Evolutionary conservation across 306 rosid genomes (phyloP).

Genomic region (Quercus suber): DNA sequence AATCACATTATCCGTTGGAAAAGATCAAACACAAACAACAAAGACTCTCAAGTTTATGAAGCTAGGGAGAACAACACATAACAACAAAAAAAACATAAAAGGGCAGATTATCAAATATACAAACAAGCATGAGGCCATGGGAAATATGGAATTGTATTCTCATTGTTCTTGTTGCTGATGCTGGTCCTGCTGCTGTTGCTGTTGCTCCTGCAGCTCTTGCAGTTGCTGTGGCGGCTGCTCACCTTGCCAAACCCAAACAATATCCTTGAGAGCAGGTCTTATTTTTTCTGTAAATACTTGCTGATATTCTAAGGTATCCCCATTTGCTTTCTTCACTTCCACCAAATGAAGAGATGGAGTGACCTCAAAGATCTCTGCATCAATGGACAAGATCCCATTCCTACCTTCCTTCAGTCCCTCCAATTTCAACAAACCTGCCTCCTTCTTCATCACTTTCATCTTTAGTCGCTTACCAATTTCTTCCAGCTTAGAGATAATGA

Average conservation of each 20-base stretch:
- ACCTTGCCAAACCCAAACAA: constrained; percentile 85
- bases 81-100: background rate
- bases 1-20: background rate
- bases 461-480: constrained; percentile 54
- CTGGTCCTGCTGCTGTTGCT: constrained; percentile 27
- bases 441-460: constrained; percentile 68
- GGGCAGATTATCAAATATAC: background rate
- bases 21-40: background rate
- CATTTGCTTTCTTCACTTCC: constrained; percentile 76
- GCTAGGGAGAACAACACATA: background rate
- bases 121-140: background rate
- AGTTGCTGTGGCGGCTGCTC: constrained; percentile 39
- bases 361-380: constrained; percentile 79
- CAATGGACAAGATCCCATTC: constrained; percentile 68
- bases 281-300: constrained; percentile 60
- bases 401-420: constrained; percentile 62
- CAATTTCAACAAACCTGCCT: constrained; percentile 59
- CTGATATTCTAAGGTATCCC: constrained; percentile 84
- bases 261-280: constrained; percentile 75
- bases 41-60: background rate
- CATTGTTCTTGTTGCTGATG: constrained; percentile 6
- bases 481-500: constrained; percentile 68
- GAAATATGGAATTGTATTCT: background rate
- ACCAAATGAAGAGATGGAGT: constrained; percentile 74
- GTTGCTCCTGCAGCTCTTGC: constrained; percentile 28